phyloP scores from a whole-genome alignment of 768 basidiomycete species.

The Gloeophyllum trabeum region DNA sequence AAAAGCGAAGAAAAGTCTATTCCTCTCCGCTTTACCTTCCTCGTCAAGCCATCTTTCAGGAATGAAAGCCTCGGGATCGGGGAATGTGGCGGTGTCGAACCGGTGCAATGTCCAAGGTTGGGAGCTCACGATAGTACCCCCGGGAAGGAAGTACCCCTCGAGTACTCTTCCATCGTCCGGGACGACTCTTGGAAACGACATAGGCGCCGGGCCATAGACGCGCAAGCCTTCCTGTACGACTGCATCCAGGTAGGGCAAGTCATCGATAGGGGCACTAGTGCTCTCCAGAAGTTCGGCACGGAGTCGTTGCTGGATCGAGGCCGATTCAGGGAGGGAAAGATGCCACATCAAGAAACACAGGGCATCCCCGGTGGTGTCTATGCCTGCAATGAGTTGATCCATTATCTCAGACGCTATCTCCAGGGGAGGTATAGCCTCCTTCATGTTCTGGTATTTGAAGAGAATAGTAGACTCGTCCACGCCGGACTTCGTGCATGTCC shows the following conservation, averaged over 20 bases:
- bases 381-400: constrained; percentile 12
- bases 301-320: constrained; percentile 7
- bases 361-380: constrained; percentile 15
- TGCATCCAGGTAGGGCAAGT: constrained; percentile 5
- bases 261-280: not conserved
- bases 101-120: not conserved
- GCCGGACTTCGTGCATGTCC: no score
- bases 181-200: not conserved
- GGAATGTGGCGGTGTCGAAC: not conserved
- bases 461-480: constrained; percentile 10
- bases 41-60: not conserved
- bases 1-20: constrained; percentile 6
- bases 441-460: constrained; percentile 7
- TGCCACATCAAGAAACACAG: constrained; percentile 14
- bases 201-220: not conserved
- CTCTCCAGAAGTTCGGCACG: constrained; percentile 10
- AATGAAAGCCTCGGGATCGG: not conserved
- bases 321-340: constrained; percentile 10
- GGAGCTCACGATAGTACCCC: not conserved
- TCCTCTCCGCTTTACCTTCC: not conserved
- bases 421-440: not conserved
- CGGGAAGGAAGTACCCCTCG: not conserved
- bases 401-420: constrained; percentile 11
- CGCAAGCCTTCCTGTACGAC: constrained; percentile 3
- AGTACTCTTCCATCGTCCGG: not conserved